Percentiles rank a stretch among this genome's conserved stretches.
These are phyloP conservation scores for Kondoa subrosea DNA, from an alignment of 768 basidiomycete genomes.

Conservation along the genomic window DNA sequence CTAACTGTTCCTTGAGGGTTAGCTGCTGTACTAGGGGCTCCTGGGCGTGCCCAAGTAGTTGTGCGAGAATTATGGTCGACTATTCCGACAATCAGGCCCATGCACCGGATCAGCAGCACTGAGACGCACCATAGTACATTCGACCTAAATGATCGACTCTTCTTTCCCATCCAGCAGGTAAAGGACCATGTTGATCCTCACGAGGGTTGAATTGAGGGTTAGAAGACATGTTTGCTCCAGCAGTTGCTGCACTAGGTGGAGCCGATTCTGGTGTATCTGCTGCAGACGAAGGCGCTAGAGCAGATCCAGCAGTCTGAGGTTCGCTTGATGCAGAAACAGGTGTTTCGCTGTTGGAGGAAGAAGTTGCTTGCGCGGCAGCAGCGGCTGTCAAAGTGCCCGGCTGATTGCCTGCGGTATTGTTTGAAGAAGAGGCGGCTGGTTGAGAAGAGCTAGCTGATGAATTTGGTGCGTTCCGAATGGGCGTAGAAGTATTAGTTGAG, in stretches of 20 bases:
- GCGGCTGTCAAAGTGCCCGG: slow-evolving; percentile 6
- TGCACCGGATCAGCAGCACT: too few species aligned
- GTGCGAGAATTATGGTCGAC: slow-evolving; percentile 95
- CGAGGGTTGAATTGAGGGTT: slow-evolving; percentile 52
- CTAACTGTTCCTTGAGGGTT: slow-evolving; percentile 47
- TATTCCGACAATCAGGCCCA: too few species aligned
- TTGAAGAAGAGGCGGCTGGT: slow-evolving; percentile 11
- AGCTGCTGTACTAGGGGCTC: slow-evolving; percentile 53
- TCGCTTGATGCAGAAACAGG: neutral
- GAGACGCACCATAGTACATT: slow-evolving; percentile 96
- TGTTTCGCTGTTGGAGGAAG: slow-evolving; percentile 14
- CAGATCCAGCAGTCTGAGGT: slow-evolving; percentile 3
- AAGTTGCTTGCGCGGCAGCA: slow-evolving; percentile 14
- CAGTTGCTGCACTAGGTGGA: slow-evolving; percentile 19
- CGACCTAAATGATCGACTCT: slow-evolving; percentile 89
- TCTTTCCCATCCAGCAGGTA: slow-evolving; percentile 89
- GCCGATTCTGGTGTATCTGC: slow-evolving; percentile 26
- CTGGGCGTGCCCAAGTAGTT: slow-evolving; percentile 96
- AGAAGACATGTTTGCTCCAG: slow-evolving; percentile 8
- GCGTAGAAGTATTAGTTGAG: slow-evolving; percentile 71
- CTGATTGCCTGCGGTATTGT: slow-evolving; percentile 9
- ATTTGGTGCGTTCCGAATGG: slow-evolving; percentile 59
- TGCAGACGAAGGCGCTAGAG: slow-evolving; percentile 8
- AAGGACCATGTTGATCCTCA: slow-evolving; percentile 78
- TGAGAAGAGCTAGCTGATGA: slow-evolving; percentile 4